Base-by-base conservation (phyloP, 2,329 filamentous ascomycete species). In the Exophiala spinifera region DNA sequence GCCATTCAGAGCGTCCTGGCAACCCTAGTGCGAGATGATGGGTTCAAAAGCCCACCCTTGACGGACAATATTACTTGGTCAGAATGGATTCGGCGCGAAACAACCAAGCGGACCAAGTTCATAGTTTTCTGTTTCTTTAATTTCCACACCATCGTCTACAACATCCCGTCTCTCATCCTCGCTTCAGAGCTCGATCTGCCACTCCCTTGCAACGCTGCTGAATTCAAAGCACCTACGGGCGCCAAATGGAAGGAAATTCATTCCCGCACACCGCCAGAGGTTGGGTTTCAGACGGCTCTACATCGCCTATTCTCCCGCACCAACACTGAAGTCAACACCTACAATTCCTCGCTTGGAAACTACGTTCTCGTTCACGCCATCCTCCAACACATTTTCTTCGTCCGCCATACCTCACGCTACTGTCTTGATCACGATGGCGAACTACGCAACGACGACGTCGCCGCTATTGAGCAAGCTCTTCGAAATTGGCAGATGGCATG, bases 311-410 rank as follows among this genome's bases (percentile, higher is more conserved):
- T 25, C 37, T 55, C 55, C 14, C 37, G 51, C 15, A 49, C 34
- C 5, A 23, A 28, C 5, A 55, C 42, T 25, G 48, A 55, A 15
- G 50, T 31, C 21, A 63, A 37, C 51, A 61, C 14, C 53, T 67
- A 45, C 57, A 67, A 36, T 53, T 70, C 69, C 6, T 82, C 83
- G 0, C 69, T 87, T 5, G 86, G 85, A 1, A 86, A 86, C 62
- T 88, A 89, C 60, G 79, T 88, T 6, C 74, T 90, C 31, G 85
- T 89, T 2, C 85, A 89, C 63, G 85, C 85, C 3, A 67, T 90
- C 20, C 79, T 89, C 10, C 86, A 89, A 63, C 85, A 88, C 57
- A 84, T 89, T 14, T 89, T 85, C 66, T 74, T 88, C 34, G 68
- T 87, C 19, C 86, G 86, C 4, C 55, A 61, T 39, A 36, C 53